Conservation (phyloP, 2,329 filamentous ascomycete species). For the Plenodomus biglobosus region DNA sequence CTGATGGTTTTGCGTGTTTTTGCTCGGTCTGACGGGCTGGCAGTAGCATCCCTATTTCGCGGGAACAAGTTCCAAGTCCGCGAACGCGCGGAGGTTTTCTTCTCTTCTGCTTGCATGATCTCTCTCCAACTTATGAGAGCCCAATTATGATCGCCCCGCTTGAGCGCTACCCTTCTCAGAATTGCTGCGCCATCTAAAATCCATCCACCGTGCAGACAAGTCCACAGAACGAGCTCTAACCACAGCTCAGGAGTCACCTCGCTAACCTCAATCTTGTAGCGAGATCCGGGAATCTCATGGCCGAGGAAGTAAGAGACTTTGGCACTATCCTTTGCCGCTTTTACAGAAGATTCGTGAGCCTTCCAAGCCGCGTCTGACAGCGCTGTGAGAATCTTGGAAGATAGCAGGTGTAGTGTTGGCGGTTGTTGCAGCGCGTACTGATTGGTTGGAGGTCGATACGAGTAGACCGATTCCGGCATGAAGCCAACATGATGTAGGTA, state of each 20-base stretch:
- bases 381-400: slow-evolving; percentile 52
- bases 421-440: slow-evolving; percentile 49
- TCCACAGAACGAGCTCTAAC: slow-evolving; percentile 57
- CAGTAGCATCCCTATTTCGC: slow-evolving; percentile 16
- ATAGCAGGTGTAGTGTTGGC: slow-evolving; percentile 52
- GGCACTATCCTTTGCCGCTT: slow-evolving; percentile 27
- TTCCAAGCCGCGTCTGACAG: slow-evolving; percentile 55
- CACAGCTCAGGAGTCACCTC: slow-evolving; percentile 52
- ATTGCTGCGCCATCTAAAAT: slow-evolving; percentile 47
- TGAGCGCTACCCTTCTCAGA: slow-evolving; percentile 33
- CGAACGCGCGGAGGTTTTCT: slow-evolving; percentile 12
- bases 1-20: slow-evolving; percentile 55
- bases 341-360: slow-evolving; percentile 47
- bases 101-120: slow-evolving; percentile 37
- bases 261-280: slow-evolving; percentile 45
- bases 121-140: slow-evolving; percentile 48
- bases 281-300: slow-evolving; percentile 49
- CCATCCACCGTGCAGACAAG: slow-evolving; percentile 54
- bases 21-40: slow-evolving; percentile 27
- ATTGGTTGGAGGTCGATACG: slow-evolving; percentile 39
- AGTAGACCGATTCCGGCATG: slow-evolving; percentile 51
- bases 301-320: slow-evolving; percentile 46
- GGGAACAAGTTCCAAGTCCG: slow-evolving; percentile 31
- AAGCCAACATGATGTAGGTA: slow-evolving; percentile 51
- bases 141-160: slow-evolving; percentile 28